Evolutionary conservation across 345 rosid species (phyloP).

Genomic region (Litchi chinensis): DNA sequence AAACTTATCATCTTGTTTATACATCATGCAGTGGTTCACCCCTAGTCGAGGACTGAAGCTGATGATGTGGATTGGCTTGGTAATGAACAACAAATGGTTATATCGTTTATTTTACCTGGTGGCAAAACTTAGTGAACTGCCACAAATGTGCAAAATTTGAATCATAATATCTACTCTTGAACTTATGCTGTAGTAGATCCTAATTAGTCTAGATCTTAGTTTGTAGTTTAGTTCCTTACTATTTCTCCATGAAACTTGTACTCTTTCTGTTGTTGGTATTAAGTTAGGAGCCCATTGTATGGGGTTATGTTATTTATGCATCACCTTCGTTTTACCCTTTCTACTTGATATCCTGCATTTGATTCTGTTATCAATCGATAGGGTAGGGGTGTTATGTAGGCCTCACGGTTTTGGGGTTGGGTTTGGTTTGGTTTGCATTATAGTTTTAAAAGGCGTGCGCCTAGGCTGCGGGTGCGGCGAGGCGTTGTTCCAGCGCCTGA

Average conservation of each 20-base stretch:
- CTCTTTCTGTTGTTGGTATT: not conserved
- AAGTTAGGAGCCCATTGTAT: not conserved
- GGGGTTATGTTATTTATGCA: not conserved
- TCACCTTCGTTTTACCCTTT: not conserved
- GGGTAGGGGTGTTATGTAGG: no score
- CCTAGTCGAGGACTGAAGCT: conserved; percentile 38
- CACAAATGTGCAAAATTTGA: not conserved
- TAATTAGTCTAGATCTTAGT: not conserved
- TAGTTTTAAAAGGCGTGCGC: no score
- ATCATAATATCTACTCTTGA: conserved; percentile 1
- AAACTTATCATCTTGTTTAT: not conserved
- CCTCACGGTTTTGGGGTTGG: no score
- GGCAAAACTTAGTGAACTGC: not conserved
- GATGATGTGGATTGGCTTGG: not conserved
- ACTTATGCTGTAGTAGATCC: not conserved
- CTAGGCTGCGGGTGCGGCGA: no score
- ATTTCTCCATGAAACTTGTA: not conserved
- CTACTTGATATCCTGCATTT: not conserved
- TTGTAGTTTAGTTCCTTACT: not conserved
- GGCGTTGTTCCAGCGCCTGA: no score
- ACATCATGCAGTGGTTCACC: conserved; percentile 40
- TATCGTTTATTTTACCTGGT: not conserved
- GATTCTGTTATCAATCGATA: not conserved
- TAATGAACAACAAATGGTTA: not conserved
- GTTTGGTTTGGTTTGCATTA: no score